These are phyloP conservation scores for Puccinia horiana DNA, from an alignment of 1,284 basidiomycete genomes.

Conservation along the genomic window DNA sequence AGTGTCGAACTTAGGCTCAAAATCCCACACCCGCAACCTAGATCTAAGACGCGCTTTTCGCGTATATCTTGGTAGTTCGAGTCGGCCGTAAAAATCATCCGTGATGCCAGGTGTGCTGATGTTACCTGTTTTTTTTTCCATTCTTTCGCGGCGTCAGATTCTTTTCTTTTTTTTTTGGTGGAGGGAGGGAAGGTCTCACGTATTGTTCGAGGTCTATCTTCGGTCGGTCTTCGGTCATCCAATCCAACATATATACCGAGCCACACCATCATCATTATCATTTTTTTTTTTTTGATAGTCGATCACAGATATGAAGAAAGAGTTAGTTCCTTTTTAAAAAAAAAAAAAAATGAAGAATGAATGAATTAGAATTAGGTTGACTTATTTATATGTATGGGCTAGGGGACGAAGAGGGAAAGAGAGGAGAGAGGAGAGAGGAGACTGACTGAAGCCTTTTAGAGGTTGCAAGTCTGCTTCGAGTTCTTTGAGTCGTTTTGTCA, in stretches of 20 bases:
- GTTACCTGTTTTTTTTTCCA: conserved; percentile 21
- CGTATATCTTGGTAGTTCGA: conserved; percentile 23
- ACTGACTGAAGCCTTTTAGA: conserved; percentile 29
- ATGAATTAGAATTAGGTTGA: not conserved
- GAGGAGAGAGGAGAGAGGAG: not conserved
- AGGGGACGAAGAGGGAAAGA: not conserved
- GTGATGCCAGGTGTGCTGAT: conserved; percentile 39
- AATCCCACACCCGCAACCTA: conserved; percentile 38
- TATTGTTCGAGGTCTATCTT: conserved; percentile 48
- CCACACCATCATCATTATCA: too few relatives aligned
- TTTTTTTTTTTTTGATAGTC: too few relatives aligned
- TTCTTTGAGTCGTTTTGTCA: conserved; percentile 12
- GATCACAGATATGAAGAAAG: too few relatives aligned
- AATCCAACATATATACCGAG: not conserved
- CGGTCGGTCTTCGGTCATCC: not conserved
- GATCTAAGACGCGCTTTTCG: conserved; percentile 25
- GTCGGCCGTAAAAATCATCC: conserved; percentile 39
- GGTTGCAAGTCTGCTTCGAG: not conserved
- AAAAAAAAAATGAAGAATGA: too few relatives aligned
- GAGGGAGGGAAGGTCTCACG: not conserved
- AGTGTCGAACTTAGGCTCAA: conserved; percentile 11
- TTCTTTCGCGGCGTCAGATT: not conserved
- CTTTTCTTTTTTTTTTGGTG: not conserved
- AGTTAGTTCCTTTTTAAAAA: too few relatives aligned
- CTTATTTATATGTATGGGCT: not conserved